These are phyloP conservation scores for Letharia columbiana DNA, from an alignment of 495 filamentous ascomycete genomes.

Conservation along the genomic window DNA sequence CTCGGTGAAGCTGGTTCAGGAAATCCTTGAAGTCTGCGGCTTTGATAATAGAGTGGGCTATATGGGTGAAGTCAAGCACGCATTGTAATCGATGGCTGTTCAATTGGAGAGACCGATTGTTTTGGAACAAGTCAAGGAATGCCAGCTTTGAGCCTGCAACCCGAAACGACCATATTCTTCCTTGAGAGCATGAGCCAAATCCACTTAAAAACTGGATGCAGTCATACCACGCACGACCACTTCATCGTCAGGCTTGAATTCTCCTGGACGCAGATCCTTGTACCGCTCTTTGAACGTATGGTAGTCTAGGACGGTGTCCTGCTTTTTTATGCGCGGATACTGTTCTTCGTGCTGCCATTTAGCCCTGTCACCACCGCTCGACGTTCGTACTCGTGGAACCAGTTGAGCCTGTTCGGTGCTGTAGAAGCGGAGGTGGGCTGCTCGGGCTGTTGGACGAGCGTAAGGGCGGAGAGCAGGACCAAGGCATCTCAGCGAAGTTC, in stretches of 20 bases:
- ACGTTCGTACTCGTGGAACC: constrained; percentile 10
- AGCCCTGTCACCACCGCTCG: background rate
- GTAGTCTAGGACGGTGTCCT: constrained; percentile 21
- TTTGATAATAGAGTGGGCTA: constrained; percentile 35
- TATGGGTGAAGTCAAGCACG: constrained; percentile 55
- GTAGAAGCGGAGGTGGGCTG: constrained; percentile 40
- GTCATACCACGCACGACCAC: constrained; percentile 37
- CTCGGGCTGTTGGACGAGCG: background rate
- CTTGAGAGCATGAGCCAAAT: constrained; percentile 34
- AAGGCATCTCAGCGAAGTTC: background rate
- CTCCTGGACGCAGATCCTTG: constrained; percentile 23
- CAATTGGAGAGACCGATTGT: constrained; percentile 38
- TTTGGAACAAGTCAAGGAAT: constrained; percentile 71
- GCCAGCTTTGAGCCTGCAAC: constrained; percentile 61
- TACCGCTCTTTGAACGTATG: constrained; percentile 26
- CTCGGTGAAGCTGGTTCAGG: constrained; percentile 51
- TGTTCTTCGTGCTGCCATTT: constrained; percentile 2
- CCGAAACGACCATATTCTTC: constrained; percentile 55
- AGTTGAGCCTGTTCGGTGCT: constrained; percentile 24
- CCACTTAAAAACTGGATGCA: background rate
- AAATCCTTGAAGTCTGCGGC: constrained; percentile 49
- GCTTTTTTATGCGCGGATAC: constrained; percentile 42
- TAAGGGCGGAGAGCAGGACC: background rate
- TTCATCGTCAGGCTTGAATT: constrained; percentile 27
- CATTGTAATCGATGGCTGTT: constrained; percentile 51